Percentiles rank a stretch among this genome's conserved stretches.
These are phyloP conservation scores for Lunularia cruciata DNA, from an alignment of 225 moss, liverwort and hornwort genomes.

Conservation along the genomic window DNA sequence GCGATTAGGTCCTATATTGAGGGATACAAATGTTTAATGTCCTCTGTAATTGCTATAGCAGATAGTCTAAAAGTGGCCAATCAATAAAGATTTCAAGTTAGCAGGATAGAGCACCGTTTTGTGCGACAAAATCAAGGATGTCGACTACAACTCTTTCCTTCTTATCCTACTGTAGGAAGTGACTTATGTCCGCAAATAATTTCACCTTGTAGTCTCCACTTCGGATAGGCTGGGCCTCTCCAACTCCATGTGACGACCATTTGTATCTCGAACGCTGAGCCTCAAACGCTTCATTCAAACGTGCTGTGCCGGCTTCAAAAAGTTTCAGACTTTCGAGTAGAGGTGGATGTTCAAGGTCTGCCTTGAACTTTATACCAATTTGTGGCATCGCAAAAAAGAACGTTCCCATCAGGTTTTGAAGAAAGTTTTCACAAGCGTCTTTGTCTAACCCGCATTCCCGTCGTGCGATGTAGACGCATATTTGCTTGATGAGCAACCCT, in stretches of 20 bases:
- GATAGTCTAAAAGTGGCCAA: too few species aligned
- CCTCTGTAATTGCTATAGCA: too few species aligned
- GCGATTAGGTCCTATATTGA: too few species aligned
- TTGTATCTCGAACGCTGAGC: not conserved
- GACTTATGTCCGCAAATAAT: too few species aligned
- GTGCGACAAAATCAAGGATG: too few species aligned
- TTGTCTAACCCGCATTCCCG: not conserved
- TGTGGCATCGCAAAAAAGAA: not conserved
- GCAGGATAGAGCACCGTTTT: too few species aligned
- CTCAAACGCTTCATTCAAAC: not conserved
- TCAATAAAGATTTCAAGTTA: too few species aligned
- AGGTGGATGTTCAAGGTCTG: not conserved
- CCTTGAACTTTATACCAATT: not conserved
- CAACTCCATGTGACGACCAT: not conserved
- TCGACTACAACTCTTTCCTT: too few species aligned
- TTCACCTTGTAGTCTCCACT: not conserved
- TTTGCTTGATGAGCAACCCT: not conserved
- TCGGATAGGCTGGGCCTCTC: not conserved
- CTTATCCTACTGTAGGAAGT: too few species aligned
- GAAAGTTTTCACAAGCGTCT: not conserved
- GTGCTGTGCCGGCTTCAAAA: not conserved
- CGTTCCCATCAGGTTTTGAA: not conserved
- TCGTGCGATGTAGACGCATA: not conserved
- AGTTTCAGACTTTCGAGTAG: not conserved
- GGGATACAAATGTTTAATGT: too few species aligned